A percentile compares a stretch with the other conserved stretches of the same genome.
Evolutionary conservation across 106 monocot species (phyloP).

Genomic region (Apostasia shenzhenica): DNA sequence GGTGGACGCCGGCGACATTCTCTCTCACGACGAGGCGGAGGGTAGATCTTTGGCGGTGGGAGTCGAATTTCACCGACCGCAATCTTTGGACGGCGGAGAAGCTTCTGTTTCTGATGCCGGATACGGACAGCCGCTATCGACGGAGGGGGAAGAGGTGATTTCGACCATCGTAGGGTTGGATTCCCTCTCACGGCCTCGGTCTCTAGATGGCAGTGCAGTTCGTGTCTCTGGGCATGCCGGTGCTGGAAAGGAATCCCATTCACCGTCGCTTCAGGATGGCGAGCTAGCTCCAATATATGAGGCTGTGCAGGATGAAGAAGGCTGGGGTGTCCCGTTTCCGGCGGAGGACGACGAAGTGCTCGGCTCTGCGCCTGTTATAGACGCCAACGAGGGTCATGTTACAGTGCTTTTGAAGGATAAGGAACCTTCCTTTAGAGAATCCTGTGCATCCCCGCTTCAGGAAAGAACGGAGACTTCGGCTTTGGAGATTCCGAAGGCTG

Average conservation of each 20-base stretch:
- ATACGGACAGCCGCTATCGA: too few relatives aligned
- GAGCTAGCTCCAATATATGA: conserved; percentile 1
- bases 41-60: not conserved
- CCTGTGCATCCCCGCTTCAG: not conserved
- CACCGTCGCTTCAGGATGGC: not conserved
- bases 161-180: too few relatives aligned
- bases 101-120: not conserved
- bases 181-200: not conserved
- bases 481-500: too few relatives aligned
- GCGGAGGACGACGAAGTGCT: conserved; percentile 2
- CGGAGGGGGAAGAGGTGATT: too few relatives aligned
- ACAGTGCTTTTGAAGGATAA: not conserved
- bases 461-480: too few relatives aligned
- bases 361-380: not conserved
- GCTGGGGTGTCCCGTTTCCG: not conserved
- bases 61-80: not conserved
- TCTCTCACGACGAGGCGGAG: not conserved
- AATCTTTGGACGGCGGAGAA: not conserved
- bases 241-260: too few relatives aligned
- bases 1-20: not conserved
- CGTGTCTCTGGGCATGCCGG: not conserved
- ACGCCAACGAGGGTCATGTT: not conserved
- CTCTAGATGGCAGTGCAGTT: not conserved
- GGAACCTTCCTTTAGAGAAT: not conserved
- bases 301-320: not conserved